These are phyloP conservation scores for Mollisiaceae sp. DNA, from an alignment of 2,329 filamentous ascomycete genomes.

Conservation along the genomic window DNA sequence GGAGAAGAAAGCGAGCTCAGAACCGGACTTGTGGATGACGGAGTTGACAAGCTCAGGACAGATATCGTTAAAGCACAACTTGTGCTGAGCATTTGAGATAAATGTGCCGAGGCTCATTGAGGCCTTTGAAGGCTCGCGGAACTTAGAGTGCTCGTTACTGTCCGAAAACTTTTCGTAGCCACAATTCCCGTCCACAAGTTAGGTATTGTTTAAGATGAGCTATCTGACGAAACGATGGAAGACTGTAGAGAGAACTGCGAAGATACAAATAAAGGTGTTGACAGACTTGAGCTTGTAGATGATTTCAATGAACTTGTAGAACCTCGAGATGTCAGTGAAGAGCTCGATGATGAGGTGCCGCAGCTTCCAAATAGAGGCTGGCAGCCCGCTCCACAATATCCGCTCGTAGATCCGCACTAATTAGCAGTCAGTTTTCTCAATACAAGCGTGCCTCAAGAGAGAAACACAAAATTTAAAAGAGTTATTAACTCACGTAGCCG, in stretches of 20 bases:
- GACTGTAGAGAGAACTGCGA: not conserved
- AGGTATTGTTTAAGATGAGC: not conserved
- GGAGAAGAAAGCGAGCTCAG: not conserved
- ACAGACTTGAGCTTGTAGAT: not conserved
- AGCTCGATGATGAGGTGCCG: not conserved
- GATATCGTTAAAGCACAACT: not conserved
- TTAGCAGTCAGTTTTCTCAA: not conserved
- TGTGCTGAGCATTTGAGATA: not conserved
- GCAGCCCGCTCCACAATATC: conserved; percentile 30
- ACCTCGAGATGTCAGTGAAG: conserved; percentile 6
- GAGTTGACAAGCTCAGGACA: not conserved
- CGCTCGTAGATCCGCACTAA: conserved; percentile 23
- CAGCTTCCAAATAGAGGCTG: conserved; percentile 20
- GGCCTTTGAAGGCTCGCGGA: not conserved
- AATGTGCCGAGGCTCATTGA: not conserved
- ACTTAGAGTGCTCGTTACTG: not conserved
- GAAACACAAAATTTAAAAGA: not conserved
- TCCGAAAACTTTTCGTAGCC: not conserved
- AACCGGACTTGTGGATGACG: not conserved
- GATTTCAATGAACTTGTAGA: not conserved
- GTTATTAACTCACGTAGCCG: conserved; percentile 6
- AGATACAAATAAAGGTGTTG: not conserved
- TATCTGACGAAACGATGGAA: not conserved
- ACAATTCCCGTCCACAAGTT: not conserved
- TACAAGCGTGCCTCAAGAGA: not conserved